Evolutionary conservation across 2,329 filamentous ascomycete genomes (phyloP).

Genomic region (Cladosporium sphaerospermum): DNA sequence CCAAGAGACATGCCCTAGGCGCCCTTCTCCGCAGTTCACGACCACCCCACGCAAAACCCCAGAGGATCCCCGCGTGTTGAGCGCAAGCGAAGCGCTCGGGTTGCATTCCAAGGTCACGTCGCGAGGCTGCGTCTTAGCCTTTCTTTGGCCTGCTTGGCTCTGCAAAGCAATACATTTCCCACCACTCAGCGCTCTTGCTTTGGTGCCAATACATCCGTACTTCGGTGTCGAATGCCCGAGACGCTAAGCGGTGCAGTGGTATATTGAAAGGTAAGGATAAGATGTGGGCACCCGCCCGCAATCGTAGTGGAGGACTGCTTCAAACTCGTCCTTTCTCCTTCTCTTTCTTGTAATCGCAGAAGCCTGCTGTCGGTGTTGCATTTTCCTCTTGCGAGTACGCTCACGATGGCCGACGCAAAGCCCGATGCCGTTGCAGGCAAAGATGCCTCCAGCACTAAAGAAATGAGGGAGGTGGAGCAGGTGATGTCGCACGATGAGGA

Average conservation of each 20-base stretch:
- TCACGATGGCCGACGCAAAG: slow-evolving; percentile 2
- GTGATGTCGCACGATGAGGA: slow-evolving; percentile 39
- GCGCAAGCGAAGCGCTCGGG: neutral
- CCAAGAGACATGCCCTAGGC: neutral
- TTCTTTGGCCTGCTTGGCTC: slow-evolving; percentile 10
- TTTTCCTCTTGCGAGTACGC: neutral
- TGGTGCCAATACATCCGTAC: neutral
- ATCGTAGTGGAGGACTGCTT: neutral
- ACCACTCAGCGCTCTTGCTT: neutral
- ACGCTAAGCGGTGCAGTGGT: neutral
- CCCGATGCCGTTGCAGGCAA: slow-evolving; percentile 1
- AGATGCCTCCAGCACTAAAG: slow-evolving; percentile 13
- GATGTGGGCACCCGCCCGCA: slow-evolving; percentile 8
- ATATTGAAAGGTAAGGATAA: slow-evolving; percentile 1
- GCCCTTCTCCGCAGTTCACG: neutral
- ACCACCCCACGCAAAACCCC: slow-evolving; percentile 3
- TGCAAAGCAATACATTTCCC: slow-evolving; percentile 1
- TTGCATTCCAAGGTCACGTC: slow-evolving; percentile 1
- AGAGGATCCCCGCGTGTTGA: slow-evolving; percentile 1
- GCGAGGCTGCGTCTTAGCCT: slow-evolving; percentile 4
- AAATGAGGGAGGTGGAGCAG: slow-evolving; percentile 40
- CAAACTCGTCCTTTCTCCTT: neutral
- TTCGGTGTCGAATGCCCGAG: slow-evolving; percentile 5
- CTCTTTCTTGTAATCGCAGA: neutral
- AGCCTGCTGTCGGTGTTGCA: too few relatives aligned